Evolutionary conservation across 73 alveolate species (phyloP).

Genomic region (Stentor roeselii): DNA sequence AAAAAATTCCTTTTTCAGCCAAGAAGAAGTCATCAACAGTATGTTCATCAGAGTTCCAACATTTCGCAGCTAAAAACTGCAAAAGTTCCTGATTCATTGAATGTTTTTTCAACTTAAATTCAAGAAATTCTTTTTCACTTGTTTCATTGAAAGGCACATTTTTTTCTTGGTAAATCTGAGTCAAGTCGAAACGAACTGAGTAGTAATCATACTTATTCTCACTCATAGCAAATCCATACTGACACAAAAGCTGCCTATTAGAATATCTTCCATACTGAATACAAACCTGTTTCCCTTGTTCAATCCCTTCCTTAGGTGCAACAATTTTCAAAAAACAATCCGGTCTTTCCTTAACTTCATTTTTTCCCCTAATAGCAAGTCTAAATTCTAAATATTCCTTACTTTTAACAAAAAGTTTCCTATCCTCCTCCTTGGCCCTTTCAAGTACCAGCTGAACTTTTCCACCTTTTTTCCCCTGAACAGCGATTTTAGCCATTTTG

Average conservation of each 20-base stretch:
- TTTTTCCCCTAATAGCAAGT: background rate
- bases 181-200: background rate
- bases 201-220: background rate
- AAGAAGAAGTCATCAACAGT: background rate
- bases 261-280: constrained; percentile 20
- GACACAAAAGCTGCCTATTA: background rate
- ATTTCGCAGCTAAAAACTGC: background rate
- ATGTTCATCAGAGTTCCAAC: background rate
- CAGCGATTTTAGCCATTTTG: background rate
- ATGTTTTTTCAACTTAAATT: background rate
- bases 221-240: constrained; percentile 15
- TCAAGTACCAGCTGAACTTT: background rate
- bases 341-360: background rate
- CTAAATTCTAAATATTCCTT: background rate
- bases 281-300: background rate
- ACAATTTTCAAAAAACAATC: background rate
- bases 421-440: background rate
- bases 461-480: background rate
- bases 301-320: background rate
- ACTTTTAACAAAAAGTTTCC: constrained; percentile 1
- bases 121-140: background rate
- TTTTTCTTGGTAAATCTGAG: background rate
- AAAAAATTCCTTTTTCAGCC: background rate
- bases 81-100: background rate
- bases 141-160: background rate